Evolutionary conservation across 306 rosid genomes (phyloP).

Genomic region (Castanea sativa): DNA sequence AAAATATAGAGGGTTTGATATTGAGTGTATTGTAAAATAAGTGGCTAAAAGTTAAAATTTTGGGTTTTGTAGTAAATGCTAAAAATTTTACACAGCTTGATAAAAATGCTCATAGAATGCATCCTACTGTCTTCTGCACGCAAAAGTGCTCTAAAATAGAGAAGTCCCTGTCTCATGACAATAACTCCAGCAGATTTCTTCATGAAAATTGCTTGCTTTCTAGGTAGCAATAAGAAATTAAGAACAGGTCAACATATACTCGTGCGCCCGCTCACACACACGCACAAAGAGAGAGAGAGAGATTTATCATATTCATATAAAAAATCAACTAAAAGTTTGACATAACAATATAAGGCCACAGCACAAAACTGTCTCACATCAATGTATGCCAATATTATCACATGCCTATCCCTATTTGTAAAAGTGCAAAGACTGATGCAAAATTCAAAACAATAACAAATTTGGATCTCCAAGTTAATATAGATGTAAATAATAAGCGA

Average conservation of each 20-base stretch:
- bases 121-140: not conserved
- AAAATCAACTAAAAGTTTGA: not conserved
- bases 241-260: not conserved
- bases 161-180: not conserved
- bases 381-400: slow-evolving; percentile 31
- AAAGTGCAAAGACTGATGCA: slow-evolving; percentile 29
- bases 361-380: slow-evolving; percentile 30
- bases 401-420: slow-evolving; percentile 27
- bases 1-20: too few relatives aligned
- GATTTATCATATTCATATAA: not conserved
- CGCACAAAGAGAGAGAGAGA: not conserved
- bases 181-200: not conserved
- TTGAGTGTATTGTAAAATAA: too few relatives aligned
- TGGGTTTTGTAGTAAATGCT: too few relatives aligned
- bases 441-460: slow-evolving; percentile 42
- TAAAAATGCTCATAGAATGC: not conserved
- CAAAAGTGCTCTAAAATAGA: not conserved
- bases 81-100: too few relatives aligned
- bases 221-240: not conserved
- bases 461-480: slow-evolving; percentile 27
- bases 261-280: not conserved
- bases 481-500: not conserved
- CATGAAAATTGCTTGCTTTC: not conserved
- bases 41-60: too few relatives aligned
- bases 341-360: slow-evolving; percentile 1